phyloP scores from a whole-genome alignment of 2,329 filamentous ascomycete species.

The Penicillium janthinellum region DNA sequence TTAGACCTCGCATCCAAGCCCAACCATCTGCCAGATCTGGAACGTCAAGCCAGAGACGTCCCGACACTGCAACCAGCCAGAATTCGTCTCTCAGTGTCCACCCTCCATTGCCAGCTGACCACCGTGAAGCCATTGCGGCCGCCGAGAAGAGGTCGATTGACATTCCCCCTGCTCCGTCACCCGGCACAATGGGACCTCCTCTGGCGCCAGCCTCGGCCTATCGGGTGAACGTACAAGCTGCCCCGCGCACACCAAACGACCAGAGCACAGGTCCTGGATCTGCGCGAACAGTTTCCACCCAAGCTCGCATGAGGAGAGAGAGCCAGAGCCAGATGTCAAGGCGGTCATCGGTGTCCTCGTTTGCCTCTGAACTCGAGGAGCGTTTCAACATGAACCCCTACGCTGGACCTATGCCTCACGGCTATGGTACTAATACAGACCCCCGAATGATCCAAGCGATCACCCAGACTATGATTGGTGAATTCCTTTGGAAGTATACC shows the following conservation, averaged over 20 bases:
- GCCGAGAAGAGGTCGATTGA: slow-evolving; percentile 63
- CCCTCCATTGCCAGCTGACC: slow-evolving; percentile 79
- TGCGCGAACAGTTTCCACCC: slow-evolving; percentile 58
- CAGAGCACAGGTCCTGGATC: slow-evolving; percentile 47
- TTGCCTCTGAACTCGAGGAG: slow-evolving; percentile 88
- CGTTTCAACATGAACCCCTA: slow-evolving; percentile 76
- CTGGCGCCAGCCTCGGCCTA: slow-evolving; percentile 76
- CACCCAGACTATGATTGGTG: slow-evolving; percentile 98
- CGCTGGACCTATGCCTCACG: slow-evolving; percentile 53
- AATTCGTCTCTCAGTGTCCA: slow-evolving; percentile 54
- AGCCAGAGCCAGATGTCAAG: slow-evolving; percentile 55
- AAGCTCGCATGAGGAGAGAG: slow-evolving; percentile 53
- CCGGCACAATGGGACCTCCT: slow-evolving; percentile 78
- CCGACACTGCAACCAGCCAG: slow-evolving; percentile 72
- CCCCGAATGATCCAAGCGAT: slow-evolving; percentile 99
- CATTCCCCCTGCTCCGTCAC: slow-evolving; percentile 44
- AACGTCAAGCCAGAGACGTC: slow-evolving; percentile 54
- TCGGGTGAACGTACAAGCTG: slow-evolving; percentile 50
- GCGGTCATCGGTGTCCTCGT: slow-evolving; percentile 89
- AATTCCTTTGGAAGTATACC: slow-evolving; percentile 99
- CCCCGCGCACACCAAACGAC: slow-evolving; percentile 65
- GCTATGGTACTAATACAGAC: slow-evolving; percentile 75
- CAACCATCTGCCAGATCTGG: slow-evolving; percentile 33
- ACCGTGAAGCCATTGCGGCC: slow-evolving; percentile 81
- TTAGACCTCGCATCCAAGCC: slow-evolving; percentile 32